A percentile compares a stretch with the other conserved stretches of the same genome.
These are phyloP conservation scores for Firmiana major DNA, from an alignment of 345 rosid species.

Conservation along the genomic window DNA sequence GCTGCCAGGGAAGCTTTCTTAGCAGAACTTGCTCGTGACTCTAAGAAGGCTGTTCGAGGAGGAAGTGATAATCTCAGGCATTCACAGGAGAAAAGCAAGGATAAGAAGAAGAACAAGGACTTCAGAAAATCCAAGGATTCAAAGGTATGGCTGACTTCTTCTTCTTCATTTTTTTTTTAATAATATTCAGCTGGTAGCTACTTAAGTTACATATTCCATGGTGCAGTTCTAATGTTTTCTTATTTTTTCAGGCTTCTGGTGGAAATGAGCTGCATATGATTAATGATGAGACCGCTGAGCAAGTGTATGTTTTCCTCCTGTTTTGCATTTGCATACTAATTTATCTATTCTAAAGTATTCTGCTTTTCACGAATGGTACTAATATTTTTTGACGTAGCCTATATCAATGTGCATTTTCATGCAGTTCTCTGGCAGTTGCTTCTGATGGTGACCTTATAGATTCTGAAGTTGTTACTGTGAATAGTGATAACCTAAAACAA, in stretches of 20 bases:
- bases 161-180: conserved; percentile 14
- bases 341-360: neutral
- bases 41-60: conserved; percentile 61
- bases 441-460: conserved; percentile 50
- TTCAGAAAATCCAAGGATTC: conserved; percentile 64
- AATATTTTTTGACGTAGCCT: neutral
- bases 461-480: conserved; percentile 38
- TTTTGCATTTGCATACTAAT: neutral
- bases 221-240: conserved; percentile 19
- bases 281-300: conserved; percentile 45
- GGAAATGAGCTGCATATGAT: conserved; percentile 40
- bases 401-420: conserved; percentile 18
- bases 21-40: conserved; percentile 89
- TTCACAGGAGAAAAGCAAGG: conserved; percentile 72
- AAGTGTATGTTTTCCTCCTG: conserved; percentile 40
- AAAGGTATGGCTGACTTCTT: conserved; percentile 43
- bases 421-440: conserved; percentile 57
- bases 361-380: neutral
- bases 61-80: conserved; percentile 55
- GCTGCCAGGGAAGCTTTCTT: conserved; percentile 97
- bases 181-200: neutral
- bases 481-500: conserved; percentile 47
- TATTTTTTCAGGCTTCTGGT: conserved; percentile 43
- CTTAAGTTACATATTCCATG: conserved; percentile 7
- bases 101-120: conserved; percentile 76